Evolutionary conservation across 2,329 filamentous ascomycete genomes (phyloP).

Genomic region (Phialophora tarda): DNA sequence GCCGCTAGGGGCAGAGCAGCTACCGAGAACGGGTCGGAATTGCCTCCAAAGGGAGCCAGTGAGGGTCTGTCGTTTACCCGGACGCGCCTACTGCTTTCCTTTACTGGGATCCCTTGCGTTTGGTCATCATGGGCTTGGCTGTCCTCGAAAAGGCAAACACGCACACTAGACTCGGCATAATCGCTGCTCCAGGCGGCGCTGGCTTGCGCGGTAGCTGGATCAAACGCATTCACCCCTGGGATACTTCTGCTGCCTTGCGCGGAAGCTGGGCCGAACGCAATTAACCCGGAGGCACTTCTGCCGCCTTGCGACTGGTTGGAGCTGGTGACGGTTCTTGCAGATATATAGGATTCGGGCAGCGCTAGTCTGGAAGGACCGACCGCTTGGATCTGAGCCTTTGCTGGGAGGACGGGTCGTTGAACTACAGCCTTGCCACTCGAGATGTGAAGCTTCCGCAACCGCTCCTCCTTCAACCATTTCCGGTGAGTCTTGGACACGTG

Average conservation of each 20-base stretch:
- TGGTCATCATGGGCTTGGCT: conserved; percentile 29
- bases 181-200: neutral
- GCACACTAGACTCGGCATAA: conserved; percentile 3
- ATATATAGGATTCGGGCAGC: neutral
- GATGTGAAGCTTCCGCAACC: conserved; percentile 14
- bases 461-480: conserved; percentile 24
- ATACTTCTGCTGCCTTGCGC: neutral
- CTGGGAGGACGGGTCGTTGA: conserved; percentile 11
- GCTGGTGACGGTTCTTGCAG: neutral
- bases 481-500: conserved; percentile 29
- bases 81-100: neutral
- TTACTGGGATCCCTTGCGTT: neutral
- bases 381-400: neutral
- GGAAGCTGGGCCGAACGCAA: neutral
- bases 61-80: neutral
- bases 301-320: conserved; percentile 5
- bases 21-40: conserved; percentile 27
- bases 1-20: conserved; percentile 19
- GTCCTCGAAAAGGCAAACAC: conserved; percentile 19
- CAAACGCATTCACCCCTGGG: neutral
- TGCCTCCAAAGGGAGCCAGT: conserved; percentile 19
- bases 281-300: neutral
- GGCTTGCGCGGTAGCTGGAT: neutral
- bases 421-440: conserved; percentile 21
- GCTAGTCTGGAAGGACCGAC: neutral